phyloP scores from a whole-genome alignment of 352 stramenopile genomes.

The Aphanomyces stellatus region DNA sequence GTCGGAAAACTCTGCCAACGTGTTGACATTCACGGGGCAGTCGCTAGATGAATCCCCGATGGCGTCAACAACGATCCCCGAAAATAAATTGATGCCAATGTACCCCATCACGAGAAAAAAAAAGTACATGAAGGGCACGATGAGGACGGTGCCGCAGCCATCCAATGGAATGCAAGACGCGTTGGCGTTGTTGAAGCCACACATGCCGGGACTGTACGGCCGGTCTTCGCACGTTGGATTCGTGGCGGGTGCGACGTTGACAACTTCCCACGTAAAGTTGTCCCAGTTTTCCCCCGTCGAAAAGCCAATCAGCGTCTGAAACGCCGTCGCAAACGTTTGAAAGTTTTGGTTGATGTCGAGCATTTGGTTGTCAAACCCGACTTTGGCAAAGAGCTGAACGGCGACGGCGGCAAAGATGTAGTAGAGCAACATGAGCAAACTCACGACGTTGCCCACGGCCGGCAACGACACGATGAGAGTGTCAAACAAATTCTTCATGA shows the following conservation, averaged over 20 bases:
- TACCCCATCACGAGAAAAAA: constrained; percentile 17
- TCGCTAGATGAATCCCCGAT: constrained; percentile 9
- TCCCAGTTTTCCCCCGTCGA: constrained; percentile 92
- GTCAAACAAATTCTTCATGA: constrained; percentile 85
- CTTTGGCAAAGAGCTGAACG: constrained; percentile 83
- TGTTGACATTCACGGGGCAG: constrained; percentile 27
- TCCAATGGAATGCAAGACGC: constrained; percentile 26
- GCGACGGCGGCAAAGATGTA: constrained; percentile 78
- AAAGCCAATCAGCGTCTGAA: constrained; percentile 85
- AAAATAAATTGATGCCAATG: constrained; percentile 17
- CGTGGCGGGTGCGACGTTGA: constrained; percentile 19
- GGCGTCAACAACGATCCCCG: constrained; percentile 16
- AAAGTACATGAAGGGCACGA: constrained; percentile 16
- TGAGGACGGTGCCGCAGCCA: not conserved
- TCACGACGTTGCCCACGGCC: constrained; percentile 75
- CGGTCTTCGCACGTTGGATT: constrained; percentile 39
- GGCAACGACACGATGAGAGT: constrained; percentile 74
- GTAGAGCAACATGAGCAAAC: constrained; percentile 80
- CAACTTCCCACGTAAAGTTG: constrained; percentile 83
- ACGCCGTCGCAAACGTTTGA: constrained; percentile 80
- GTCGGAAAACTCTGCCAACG: constrained; percentile 83
- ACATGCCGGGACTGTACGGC: constrained; percentile 53
- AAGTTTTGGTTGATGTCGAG: constrained; percentile 89
- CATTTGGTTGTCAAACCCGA: constrained; percentile 48
- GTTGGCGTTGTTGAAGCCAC: constrained; percentile 78